Evolutionary conservation across 495 filamentous ascomycete species (phyloP).

Genomic region (Aspergillus leporis): DNA sequence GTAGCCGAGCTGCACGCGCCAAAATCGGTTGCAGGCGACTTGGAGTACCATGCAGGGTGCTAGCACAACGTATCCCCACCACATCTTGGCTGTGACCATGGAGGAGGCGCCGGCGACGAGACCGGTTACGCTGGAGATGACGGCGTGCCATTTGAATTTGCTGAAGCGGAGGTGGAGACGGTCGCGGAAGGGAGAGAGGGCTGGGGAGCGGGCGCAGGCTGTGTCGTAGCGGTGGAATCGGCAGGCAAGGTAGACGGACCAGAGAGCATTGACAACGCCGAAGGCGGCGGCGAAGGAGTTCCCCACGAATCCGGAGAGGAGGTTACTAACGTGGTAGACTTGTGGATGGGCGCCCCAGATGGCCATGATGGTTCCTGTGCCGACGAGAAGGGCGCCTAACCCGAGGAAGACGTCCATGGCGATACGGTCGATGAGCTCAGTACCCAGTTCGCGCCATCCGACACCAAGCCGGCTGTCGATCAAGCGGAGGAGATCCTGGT

Average conservation of each 20-base stretch:
- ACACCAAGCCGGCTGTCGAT: constrained; percentile 39
- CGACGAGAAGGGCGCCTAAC: constrained; percentile 46
- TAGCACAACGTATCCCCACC: constrained; percentile 52
- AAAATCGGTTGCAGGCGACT: constrained; percentile 46
- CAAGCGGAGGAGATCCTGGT: constrained; percentile 17
- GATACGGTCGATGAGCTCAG: constrained; percentile 48
- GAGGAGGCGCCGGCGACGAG: constrained; percentile 51
- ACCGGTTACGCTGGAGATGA: constrained; percentile 42
- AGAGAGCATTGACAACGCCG: constrained; percentile 44
- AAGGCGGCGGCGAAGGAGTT: constrained; percentile 46
- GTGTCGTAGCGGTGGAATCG: constrained; percentile 36
- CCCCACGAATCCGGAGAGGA: constrained; percentile 51
- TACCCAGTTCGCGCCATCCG: constrained; percentile 42
- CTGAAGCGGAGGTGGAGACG: constrained; percentile 36
- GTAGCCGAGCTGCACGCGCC: constrained; percentile 46
- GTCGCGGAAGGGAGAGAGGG: constrained; percentile 11
- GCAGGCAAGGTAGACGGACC: constrained; percentile 40
- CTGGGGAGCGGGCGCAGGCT: neutral
- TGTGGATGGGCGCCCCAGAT: constrained; percentile 44
- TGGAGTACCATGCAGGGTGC: constrained; percentile 48
- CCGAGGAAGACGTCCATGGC: constrained; percentile 51
- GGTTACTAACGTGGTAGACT: constrained; percentile 45
- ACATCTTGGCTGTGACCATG: constrained; percentile 47
- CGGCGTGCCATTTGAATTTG: constrained; percentile 42
- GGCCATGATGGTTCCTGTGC: constrained; percentile 51